Base-by-base conservation (phyloP, 352 stramenopile species). In the Globisporangium heterothallicum region DNA sequence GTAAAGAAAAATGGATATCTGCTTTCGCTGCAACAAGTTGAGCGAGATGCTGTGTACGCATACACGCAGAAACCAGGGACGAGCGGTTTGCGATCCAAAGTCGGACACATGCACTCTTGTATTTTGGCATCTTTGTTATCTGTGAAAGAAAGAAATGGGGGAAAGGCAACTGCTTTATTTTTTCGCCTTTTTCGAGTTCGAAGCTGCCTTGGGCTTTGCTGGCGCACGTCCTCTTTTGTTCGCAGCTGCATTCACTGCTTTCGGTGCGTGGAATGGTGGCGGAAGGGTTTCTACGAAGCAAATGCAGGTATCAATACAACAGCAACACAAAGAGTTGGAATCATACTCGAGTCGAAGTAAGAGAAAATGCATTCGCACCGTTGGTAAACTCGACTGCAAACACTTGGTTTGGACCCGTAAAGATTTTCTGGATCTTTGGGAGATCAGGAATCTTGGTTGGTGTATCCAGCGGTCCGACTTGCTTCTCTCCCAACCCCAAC, bases 371-470 rank as follows among this genome's bases (percentile, higher is more conserved):
- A 6, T 6, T 48, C 73, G 51, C 68, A 90, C 76, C 68, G 40
- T 89, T 53, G 3, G 81, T 88, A 45, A 81, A 89, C 63, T 92
- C 81, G 51, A 92, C 59, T 8, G 70, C 78, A 47, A 92, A 89
- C 26, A 88, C 67, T 50, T 88, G 74, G 61, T 92, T 89, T n/a
- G 71, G 68, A 24, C 78, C 81, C 9, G 74, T 66, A 27, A 68
- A 76, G 34, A 92, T 22, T 36, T 85, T 83, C 53, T 81, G 58
- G 68, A 92, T 86, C 16, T 44, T 47, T 10, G 76, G 74, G 14
- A 92, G 61, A 14, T 66, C 53, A 5, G 56, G 42, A 7, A 92
- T 59, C 47, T 86, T 81, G 3, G 78, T 86, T 0, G 81, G 78
- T 9, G 55, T 72, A 25, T 66, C 66, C 29, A 81, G 9, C 1